These are phyloP conservation scores for Cryptococcus hybrid DNA, from an alignment of 1,284 basidiomycete genomes.

Conservation along the genomic window DNA sequence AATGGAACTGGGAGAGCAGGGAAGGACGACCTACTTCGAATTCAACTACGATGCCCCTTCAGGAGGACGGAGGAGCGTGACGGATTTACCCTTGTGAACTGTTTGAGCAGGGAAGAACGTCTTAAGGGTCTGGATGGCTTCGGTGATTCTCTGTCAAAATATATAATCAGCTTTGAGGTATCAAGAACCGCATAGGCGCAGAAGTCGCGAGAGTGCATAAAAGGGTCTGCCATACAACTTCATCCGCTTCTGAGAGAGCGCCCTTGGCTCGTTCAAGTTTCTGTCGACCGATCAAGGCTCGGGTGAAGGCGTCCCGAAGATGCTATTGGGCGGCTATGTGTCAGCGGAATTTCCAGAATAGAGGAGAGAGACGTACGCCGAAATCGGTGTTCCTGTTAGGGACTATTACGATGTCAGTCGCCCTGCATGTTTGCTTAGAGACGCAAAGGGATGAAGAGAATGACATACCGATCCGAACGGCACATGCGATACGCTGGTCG, in stretches of 20 bases:
- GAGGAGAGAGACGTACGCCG: conserved; percentile 20
- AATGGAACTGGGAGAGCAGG: neutral
- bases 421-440: neutral
- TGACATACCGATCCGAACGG: conserved; percentile 47
- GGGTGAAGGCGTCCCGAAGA: conserved; percentile 55
- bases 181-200: neutral
- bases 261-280: conserved; percentile 44
- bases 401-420: conserved; percentile 32
- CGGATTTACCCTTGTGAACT: conserved; percentile 52
- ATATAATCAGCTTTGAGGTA: neutral
- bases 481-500: conserved; percentile 33
- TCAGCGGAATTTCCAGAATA: neutral
- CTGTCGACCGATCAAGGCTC: conserved; percentile 52
- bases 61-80: conserved; percentile 47
- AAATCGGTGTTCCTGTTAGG: conserved; percentile 57
- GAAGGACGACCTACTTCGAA: conserved; percentile 38
- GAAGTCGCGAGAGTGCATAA: neutral
- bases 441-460: neutral
- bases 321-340: conserved; percentile 31
- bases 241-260: conserved; percentile 33
- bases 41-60: conserved; percentile 44
- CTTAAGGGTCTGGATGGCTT: conserved; percentile 49
- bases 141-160: conserved; percentile 30
- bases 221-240: conserved; percentile 22
- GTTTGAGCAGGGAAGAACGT: conserved; percentile 52